Conservation (phyloP, 2,329 filamentous ascomycete species). For the Talaromyces sp. region DNA sequence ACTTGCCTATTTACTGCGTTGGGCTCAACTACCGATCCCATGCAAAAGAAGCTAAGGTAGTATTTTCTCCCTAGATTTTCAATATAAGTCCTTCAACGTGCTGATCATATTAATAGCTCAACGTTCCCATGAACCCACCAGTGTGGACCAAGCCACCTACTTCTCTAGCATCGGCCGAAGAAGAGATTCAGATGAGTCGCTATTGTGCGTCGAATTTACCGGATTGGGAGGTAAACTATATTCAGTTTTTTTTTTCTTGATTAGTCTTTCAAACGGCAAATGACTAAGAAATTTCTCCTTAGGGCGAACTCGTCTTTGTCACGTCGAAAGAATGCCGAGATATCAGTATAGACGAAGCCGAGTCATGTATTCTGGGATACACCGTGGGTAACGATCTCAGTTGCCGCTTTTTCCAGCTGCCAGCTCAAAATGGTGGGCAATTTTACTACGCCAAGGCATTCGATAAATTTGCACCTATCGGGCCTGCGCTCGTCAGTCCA, state of each 20-base stretch:
- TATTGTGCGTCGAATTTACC: conserved; percentile 8
- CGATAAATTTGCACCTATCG: conserved; percentile 33
- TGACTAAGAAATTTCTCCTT: not conserved
- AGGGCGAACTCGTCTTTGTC: conserved; percentile 11
- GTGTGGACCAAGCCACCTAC: conserved; percentile 8
- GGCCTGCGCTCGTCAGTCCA: conserved; percentile 31
- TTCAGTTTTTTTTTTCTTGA: not conserved
- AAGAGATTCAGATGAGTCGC: conserved; percentile 3
- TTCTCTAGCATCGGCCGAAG: conserved; percentile 3
- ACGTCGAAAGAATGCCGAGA: conserved; percentile 7
- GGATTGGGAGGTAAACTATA: conserved; percentile 6
- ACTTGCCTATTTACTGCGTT: conserved; percentile 7
- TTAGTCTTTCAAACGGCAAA: not conserved
- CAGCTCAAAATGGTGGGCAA: conserved; percentile 25
- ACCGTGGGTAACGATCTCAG: conserved; percentile 30
- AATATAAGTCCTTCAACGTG: not conserved
- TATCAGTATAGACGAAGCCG: conserved; percentile 14
- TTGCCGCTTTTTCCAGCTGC: conserved; percentile 26
- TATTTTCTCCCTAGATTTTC: not conserved
- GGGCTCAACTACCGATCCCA: conserved; percentile 5
- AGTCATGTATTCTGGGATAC: conserved; percentile 28
- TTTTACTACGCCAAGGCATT: conserved; percentile 39
- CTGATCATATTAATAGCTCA: not conserved
- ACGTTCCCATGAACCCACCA: conserved; percentile 7
- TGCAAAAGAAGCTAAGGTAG: conserved; percentile 5